Evolutionary conservation across 768 basidiomycete species (phyloP), one percentile per base, ranked within the genome.

Genomic region (Crassisporium funariophilum): DNA sequence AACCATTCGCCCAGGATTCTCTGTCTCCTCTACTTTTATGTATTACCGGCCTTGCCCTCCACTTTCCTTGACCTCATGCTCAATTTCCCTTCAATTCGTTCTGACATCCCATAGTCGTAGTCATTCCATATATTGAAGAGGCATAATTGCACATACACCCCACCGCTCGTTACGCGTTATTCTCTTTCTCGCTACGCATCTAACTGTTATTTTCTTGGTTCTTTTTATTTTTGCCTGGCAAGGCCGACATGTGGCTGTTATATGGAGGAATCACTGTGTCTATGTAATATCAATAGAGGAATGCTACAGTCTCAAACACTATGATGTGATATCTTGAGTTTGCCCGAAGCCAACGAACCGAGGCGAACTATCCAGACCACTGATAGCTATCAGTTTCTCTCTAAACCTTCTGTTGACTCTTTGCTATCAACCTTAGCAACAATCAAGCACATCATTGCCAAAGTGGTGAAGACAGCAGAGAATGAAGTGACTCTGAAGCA

Each of bases 271-370:
- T 62, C 50, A 47, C 49, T 58, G 56, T 65, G 58, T 61, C 51
- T 62, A 63, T 72, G 68, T 74, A 73, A 66, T 64, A 67, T 61
- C 58, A 68, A 64, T 71, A 72, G 67, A 72, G 63, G 63, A 70
- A 69, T 70, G 64, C 63, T 70, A 61, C 61, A 51, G 47, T 58
- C 60, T 60, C 53, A 57, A 57, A 63, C 29, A 11, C 29, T 11
- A 31, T 11, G 27, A 29, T 29, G 8, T n/a, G n/a, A n/a, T n/a
- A n/a, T n/a, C n/a, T n/a, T n/a, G n/a, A n/a, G n/a, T n/a, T n/a
- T n/a, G n/a, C n/a, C n/a, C n/a, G n/a, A n/a, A n/a, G n/a, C n/a
- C n/a, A n/a, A n/a, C n/a, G n/a, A n/a, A n/a, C n/a, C n/a, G n/a
- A n/a, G n/a, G n/a, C n/a, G n/a, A 24, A 41, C 31, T 11, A 41